Base-by-base conservation (phyloP, 495 filamentous ascomycete species). In the Penicillium odoratum region DNA sequence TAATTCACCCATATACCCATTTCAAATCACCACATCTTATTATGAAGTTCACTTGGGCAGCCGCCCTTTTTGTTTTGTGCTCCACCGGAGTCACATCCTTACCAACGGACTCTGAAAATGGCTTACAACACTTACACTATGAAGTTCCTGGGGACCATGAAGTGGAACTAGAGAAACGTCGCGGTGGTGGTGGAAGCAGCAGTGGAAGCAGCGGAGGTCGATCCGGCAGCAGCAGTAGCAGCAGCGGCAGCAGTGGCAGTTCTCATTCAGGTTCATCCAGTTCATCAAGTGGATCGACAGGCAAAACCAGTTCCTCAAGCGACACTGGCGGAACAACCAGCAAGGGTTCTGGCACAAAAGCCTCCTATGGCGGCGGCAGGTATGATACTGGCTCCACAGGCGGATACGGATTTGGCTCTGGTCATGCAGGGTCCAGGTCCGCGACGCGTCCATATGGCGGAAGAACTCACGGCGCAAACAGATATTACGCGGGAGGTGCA, bases 401-500 rank as follows among this genome's bases (percentile, higher is more conserved):
- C 16, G 15, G 29, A 36, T 33, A 50, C 18, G 31, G 48, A 15
- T 74, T 74, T 34, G 90, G 91, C 42, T 88, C 84, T 52, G 15
- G 9, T 28, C 29, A 44, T 7, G 28, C 28, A 31, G 28, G 16
- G 28, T 15, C 48, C 13, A n/a, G 29, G 26, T 15, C 48, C 7
- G 5, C 13, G 6, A 51, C 0, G 7, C 48, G 31, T 46, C 5
- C 9, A 40, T 7, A 33, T 11, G 13, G 53, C 38, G n/a, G 25
- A 15, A 50, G 40, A 47, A 62, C 66, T 3, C 90, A 85, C 65
- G 88, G 88, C 33, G 84, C 87, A 7, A 87, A 88, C 8, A 64
- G 66, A 33, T 95, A 85, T 71, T 97, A 96, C 60, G 84, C 86
- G 42, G 93, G 94, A 34, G 94, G 94, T 38, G 83, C 89, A 0